These are phyloP conservation scores for Gentiana straminea DNA, from an alignment of 257 asterid genomes.

Conservation along the genomic window DNA sequence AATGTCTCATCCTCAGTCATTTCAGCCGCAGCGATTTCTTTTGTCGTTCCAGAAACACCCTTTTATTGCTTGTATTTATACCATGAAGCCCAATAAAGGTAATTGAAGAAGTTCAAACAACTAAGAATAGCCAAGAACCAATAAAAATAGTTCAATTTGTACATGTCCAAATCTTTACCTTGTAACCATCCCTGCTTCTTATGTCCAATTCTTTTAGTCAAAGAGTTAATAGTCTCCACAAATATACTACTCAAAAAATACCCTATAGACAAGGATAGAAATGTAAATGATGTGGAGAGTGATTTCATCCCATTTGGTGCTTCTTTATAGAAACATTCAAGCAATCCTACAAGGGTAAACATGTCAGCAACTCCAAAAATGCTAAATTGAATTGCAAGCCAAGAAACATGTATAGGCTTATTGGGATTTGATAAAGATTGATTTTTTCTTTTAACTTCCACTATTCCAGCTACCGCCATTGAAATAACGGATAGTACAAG, in stretches of 20 bases:
- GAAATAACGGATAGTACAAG: constrained; percentile 54
- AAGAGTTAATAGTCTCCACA: constrained; percentile 44
- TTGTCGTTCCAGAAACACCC: not conserved
- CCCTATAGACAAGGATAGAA: constrained; percentile 56
- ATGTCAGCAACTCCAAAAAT: constrained; percentile 77
- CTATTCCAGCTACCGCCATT: constrained; percentile 49
- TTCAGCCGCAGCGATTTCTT: too few relatives aligned
- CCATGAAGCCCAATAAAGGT: constrained; percentile 59
- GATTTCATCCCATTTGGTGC: constrained; percentile 81
- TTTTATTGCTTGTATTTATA: constrained; percentile 39
- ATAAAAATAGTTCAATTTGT: constrained; percentile 43
- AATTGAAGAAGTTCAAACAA: constrained; percentile 48
- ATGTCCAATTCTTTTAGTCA: constrained; percentile 28
- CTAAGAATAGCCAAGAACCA: constrained; percentile 83
- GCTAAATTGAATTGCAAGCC: constrained; percentile 57
- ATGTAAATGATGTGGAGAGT: constrained; percentile 60
- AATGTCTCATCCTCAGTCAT: too few relatives aligned
- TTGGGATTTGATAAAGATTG: constrained; percentile 24
- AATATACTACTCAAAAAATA: constrained; percentile 59
- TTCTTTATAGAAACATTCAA: constrained; percentile 71
- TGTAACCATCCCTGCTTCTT: constrained; percentile 57
- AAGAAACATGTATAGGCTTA: constrained; percentile 47
- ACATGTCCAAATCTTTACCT: constrained; percentile 32
- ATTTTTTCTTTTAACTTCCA: constrained; percentile 47
- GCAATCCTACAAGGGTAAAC: constrained; percentile 69